Evolutionary conservation across 768 basidiomycete species (phyloP).

Genomic region (Dioszegia crocea): DNA sequence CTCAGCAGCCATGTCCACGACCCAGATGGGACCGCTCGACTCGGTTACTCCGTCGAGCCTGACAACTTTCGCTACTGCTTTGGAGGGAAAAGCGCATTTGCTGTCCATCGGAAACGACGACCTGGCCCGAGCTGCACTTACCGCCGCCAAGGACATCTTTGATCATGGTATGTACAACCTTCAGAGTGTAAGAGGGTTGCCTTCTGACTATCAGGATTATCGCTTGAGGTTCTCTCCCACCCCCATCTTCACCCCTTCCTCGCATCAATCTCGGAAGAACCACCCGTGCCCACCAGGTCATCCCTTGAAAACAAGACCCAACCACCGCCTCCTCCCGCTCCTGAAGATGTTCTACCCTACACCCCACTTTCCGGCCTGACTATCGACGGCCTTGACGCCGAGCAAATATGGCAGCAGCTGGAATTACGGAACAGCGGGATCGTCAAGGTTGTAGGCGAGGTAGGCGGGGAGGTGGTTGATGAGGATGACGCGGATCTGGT

Average conservation of each 20-base stretch:
- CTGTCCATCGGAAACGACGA: conserved; percentile 42
- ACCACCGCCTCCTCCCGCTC: conserved; percentile 46
- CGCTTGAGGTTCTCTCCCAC: conserved; percentile 59
- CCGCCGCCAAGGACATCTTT: conserved; percentile 48
- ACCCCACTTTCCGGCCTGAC: conserved; percentile 77
- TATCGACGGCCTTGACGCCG: conserved; percentile 71
- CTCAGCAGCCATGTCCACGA: not conserved
- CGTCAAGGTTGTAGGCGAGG: conserved; percentile 64
- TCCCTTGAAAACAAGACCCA: conserved; percentile 50
- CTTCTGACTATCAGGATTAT: conserved; percentile 54
- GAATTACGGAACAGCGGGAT: conserved; percentile 72
- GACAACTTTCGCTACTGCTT: not conserved
- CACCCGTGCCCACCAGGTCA: conserved; percentile 59
- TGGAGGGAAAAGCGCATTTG: conserved; percentile 20
- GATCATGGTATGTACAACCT: conserved; percentile 54
- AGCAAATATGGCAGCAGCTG: conserved; percentile 91
- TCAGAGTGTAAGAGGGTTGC: conserved; percentile 59
- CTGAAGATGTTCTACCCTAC: conserved; percentile 33
- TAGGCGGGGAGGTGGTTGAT: conserved; percentile 54
- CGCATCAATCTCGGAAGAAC: conserved; percentile 61
- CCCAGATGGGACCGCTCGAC: not conserved
- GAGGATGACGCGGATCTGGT: conserved; percentile 44
- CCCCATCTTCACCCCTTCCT: conserved; percentile 65
- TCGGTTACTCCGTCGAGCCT: not conserved
- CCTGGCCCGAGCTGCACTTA: conserved; percentile 36